Evolutionary conservation across 345 rosid species (phyloP), one percentile per base, ranked within the genome.

Genomic region (Populus alba): DNA sequence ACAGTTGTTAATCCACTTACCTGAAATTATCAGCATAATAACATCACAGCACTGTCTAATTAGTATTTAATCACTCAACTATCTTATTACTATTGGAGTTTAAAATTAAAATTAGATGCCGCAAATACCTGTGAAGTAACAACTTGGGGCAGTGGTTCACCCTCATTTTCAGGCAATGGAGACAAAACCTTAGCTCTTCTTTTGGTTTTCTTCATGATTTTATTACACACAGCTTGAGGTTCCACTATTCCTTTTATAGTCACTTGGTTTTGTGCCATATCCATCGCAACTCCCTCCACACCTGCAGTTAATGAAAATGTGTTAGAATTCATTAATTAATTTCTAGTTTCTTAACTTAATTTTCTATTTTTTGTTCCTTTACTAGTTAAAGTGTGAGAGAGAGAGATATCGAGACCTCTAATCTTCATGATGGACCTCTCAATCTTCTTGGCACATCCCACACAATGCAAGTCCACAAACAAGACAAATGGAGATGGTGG

Each of bases 371-470:
- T 55, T 57, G 11, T 23, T 22, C 25, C 3, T 8, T 68, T 31
- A 47, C 29, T 53, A 7, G 22, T 1, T 27, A 1, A 39, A 11
- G 66, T 53, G 6, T 29, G 31, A 23, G 23, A 66, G 55, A 66
- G 55, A n/a, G 43, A 69, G 31, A 37, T 41, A 72, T 25, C 43
- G 9, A 72, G 69, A 94, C 98, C 99, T 88, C 88, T 89, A 47
- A 92, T 92, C 73, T 84, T 90, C 89, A 86, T 83, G 76, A 96
- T 88, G 80, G 90, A 90, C 80, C 80, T 90, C 86, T 94, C 92
- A 61, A 96, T 92, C 87, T 94, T 94, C 87, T 94, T 92, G 68
- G 97, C 92, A 53, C 99, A 96, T 25, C 98, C 98, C 8, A 88
- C 90, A 74, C 99, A 96, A 87, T 94, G 98, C 89, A 94, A 84